Evolutionary conservation across 2,329 filamentous ascomycete genomes (phyloP).

Genomic region (Fusarium subglutinans): DNA sequence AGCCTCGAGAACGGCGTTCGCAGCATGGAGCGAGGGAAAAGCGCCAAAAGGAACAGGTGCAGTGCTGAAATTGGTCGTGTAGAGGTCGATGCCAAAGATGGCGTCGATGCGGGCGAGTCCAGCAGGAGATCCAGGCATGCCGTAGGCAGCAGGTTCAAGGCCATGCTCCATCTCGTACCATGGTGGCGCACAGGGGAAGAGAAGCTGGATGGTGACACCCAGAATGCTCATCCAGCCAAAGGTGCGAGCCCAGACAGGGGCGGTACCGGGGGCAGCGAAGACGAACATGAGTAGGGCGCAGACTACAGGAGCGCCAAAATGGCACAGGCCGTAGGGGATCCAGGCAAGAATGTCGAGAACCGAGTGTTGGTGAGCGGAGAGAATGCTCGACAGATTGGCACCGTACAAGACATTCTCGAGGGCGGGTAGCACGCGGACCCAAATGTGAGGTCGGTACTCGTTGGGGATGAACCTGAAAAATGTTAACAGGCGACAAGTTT

Average conservation of each 20-base stretch:
- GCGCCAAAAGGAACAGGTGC: slow-evolving; percentile 94
- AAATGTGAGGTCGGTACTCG: slow-evolving; percentile 90
- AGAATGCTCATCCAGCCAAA: slow-evolving; percentile 94
- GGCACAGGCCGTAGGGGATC: slow-evolving; percentile 91
- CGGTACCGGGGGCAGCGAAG: slow-evolving; percentile 85
- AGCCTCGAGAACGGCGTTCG: slow-evolving; percentile 86
- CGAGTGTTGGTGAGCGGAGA: slow-evolving; percentile 87
- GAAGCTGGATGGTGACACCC: slow-evolving; percentile 86
- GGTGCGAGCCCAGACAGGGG: slow-evolving; percentile 83
- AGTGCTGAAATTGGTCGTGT: slow-evolving; percentile 90
- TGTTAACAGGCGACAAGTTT: not conserved
- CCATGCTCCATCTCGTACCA: slow-evolving; percentile 98
- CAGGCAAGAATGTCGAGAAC: slow-evolving; percentile 89
- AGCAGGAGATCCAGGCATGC: slow-evolving; percentile 87
- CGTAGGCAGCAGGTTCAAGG: slow-evolving; percentile 89
- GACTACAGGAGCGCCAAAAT: slow-evolving; percentile 87
- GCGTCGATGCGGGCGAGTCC: slow-evolving; percentile 89
- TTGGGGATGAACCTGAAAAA: slow-evolving; percentile 80
- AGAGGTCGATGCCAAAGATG: slow-evolving; percentile 90
- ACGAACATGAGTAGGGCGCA: slow-evolving; percentile 84
- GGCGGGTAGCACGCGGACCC: slow-evolving; percentile 92
- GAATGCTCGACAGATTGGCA: slow-evolving; percentile 93
- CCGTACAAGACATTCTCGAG: slow-evolving; percentile 97
- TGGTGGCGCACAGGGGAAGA: slow-evolving; percentile 93
- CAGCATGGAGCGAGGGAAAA: slow-evolving; percentile 92